A percentile compares a stretch with the other conserved stretches of the same genome.
These are phyloP conservation scores for Termitomyces sp. DNA, from an alignment of 768 basidiomycete species.

Conservation along the genomic window DNA sequence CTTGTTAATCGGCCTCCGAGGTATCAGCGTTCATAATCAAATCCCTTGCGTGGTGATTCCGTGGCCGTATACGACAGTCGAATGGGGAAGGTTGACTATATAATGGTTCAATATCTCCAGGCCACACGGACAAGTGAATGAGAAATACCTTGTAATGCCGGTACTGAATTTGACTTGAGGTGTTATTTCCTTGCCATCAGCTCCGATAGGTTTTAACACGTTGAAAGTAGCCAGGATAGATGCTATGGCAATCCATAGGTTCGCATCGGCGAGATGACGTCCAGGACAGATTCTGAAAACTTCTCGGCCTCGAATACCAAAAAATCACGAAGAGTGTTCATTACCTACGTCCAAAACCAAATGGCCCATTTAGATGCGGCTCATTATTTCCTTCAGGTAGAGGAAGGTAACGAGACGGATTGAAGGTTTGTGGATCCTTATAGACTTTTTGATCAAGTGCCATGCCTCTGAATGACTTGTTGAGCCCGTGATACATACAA, in stretches of 20 bases:
- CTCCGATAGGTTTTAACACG: not conserved
- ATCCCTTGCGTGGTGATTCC: not conserved
- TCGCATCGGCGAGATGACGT: not conserved
- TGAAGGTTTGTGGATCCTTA: not conserved
- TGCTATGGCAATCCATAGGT: not conserved
- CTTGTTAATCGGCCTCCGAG: not conserved
- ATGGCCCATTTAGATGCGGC: not conserved
- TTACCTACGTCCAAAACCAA: constrained; percentile 4
- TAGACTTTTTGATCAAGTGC: constrained; percentile 6
- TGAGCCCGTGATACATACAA: not conserved
- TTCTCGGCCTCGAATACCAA: not conserved
- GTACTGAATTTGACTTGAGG: not conserved
- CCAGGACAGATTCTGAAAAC: not conserved
- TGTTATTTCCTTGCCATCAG: not conserved
- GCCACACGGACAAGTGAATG: not conserved
- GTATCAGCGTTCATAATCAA: not conserved
- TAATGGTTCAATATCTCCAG: not conserved
- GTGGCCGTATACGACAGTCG: not conserved
- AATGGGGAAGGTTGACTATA: not conserved
- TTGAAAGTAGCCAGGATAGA: not conserved
- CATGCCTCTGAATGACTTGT: constrained; percentile 1
- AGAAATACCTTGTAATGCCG: not conserved
- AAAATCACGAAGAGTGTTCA: not conserved
- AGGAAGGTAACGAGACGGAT: constrained; percentile 7
- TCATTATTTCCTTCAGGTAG: not conserved